Conservation (phyloP, 495 filamentous ascomycete genomes). For the Penicillium cinerascens region DNA sequence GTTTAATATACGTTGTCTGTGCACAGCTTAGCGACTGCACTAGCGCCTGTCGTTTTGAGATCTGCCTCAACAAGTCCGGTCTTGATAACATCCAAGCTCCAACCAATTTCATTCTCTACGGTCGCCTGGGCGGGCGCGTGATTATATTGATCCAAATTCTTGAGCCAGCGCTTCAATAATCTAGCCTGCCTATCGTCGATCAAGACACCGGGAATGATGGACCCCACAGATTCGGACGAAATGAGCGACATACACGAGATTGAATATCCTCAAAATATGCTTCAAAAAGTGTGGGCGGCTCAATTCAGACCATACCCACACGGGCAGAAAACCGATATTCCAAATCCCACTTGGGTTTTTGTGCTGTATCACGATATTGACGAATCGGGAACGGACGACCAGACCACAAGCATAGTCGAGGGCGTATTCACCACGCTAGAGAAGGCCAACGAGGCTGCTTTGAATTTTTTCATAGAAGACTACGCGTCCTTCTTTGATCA, state of each 20-base stretch:
- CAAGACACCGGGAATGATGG: neutral
- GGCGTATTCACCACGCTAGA: neutral
- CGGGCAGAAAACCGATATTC: neutral
- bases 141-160: neutral
- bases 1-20: neutral
- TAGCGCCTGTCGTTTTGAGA: neutral
- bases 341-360: neutral
- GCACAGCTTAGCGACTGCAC: neutral
- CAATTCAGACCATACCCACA: neutral
- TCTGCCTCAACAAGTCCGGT: neutral
- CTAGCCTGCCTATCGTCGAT: neutral
- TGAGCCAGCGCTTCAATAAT: too few relatives aligned
- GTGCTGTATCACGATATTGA: neutral
- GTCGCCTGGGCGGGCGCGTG: too few relatives aligned
- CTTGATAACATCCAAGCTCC: too few relatives aligned
- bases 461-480: neutral
- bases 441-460: constrained; percentile 1
- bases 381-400: neutral
- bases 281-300: neutral
- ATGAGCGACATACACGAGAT: neutral
- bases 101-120: neutral
- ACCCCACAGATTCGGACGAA: neutral
- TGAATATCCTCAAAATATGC: constrained; percentile 7
- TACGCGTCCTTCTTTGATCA: neutral
- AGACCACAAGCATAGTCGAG: neutral